Base-by-base conservation (phyloP, 768 basidiomycete species). In the Mycena chlorophos region DNA sequence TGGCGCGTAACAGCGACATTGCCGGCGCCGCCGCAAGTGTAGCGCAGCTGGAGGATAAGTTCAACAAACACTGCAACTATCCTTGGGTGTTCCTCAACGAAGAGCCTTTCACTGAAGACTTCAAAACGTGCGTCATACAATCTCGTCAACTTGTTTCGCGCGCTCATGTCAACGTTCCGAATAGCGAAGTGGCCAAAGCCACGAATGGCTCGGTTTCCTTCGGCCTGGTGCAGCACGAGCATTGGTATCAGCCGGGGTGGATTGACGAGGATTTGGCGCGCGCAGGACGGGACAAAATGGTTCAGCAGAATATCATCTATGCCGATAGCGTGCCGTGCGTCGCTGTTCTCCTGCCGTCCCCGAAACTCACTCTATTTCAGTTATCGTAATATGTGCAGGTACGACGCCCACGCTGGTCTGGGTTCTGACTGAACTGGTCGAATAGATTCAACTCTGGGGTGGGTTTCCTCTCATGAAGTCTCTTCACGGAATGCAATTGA, bases 201-300 rank as follows among this genome's bases (percentile, higher is more conserved):
- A 61, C 56, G 14, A 45, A 39, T 12, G 49, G 43, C 16, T 5
- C 43, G 1, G 52, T 57, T 1, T 57, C 56, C 13, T 88, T 85
- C 60, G 86, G 84, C 6, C 65, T 76, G 2, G 82, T 91, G 23
- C 81, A 85, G 17, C 68, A 67, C 22, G 77, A 83, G 2, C 78
- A 88, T 50, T 91, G 89, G 89, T 71, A 73, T 57, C 89, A 90
- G 66, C 89, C 89, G 0, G 77, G 78, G 29, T 88, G 80, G 82
- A 83, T 91, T 43, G 87, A 91, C 60, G 87, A 90, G 62, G 76
- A 78, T 12, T 75, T 76, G 40, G 89, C 88, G 0, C 69, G 68
- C 19, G 54, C 52, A 17, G 60, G 58, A 1, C 55, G 65, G 26
- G 46, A 63, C 23, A 55, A 56, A 22, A 64, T 84, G 80, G 73